Percentiles rank a stretch among this genome's conserved stretches.
phyloP scores from a whole-genome alignment of 495 filamentous ascomycete genomes.

The Penicillium silybi region DNA sequence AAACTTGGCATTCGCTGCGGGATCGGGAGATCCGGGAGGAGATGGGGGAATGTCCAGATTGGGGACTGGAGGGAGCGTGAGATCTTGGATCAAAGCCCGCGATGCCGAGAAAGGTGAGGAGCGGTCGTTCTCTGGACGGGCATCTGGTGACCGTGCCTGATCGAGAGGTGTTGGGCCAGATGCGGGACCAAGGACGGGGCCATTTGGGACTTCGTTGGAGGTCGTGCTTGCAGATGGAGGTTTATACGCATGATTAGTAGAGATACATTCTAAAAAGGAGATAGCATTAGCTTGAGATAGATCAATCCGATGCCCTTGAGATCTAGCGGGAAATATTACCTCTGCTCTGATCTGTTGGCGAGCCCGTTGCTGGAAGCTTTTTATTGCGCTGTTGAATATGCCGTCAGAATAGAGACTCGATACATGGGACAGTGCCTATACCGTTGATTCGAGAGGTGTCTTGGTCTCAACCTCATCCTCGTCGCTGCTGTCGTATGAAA shows the following conservation, averaged over 20 bases:
- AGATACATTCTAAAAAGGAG: conserved; percentile 1
- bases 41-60: conserved; percentile 81
- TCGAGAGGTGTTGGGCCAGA: conserved; percentile 39
- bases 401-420: neutral
- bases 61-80: conserved; percentile 79
- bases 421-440: neutral
- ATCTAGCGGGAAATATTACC: conserved; percentile 11
- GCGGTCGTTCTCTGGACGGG: conserved; percentile 31
- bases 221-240: neutral
- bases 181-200: conserved; percentile 45
- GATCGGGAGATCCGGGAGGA: conserved; percentile 70
- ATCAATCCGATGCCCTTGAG: neutral
- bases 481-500: conserved; percentile 73
- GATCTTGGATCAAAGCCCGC: conserved; percentile 64
- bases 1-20: conserved; percentile 66
- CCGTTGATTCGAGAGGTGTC: conserved; percentile 13
- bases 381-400: neutral
- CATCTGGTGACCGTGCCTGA: conserved; percentile 16
- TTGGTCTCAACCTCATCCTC: conserved; percentile 56
- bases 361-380: neutral
- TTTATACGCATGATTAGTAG: neutral
- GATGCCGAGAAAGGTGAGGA: conserved; percentile 66
- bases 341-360: conserved; percentile 6
- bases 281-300: conserved; percentile 8
- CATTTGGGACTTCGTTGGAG: conserved; percentile 21